These are phyloP conservation scores for Amaranthus hypochondriacus DNA, from an alignment of 148 eudicot genomes.

Conservation along the genomic window DNA sequence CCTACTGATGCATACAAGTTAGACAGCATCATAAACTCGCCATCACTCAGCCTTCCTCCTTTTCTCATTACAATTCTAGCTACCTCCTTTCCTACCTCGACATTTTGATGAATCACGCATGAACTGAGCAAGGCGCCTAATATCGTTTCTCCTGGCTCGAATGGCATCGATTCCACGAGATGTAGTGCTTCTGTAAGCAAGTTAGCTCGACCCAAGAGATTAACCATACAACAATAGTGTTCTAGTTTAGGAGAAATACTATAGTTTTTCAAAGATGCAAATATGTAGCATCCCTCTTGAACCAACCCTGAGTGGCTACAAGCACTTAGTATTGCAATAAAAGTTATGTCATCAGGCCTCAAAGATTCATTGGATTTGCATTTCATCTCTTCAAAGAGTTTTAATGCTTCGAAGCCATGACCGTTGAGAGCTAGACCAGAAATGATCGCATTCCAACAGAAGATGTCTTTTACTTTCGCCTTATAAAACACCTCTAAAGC, in stretches of 20 bases:
- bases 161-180: conserved; percentile 41
- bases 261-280: conserved; percentile 40
- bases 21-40: conserved; percentile 41
- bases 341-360: conserved; percentile 47
- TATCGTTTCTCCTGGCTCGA: conserved; percentile 31
- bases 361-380: conserved; percentile 25
- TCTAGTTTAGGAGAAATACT: conserved; percentile 38
- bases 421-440: conserved; percentile 25
- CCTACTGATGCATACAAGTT: conserved; percentile 45
- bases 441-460: conserved; percentile 21
- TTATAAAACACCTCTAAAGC: conserved; percentile 20
- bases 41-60: conserved; percentile 34
- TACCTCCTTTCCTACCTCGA: conserved; percentile 25
- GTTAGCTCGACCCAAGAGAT: conserved; percentile 56
- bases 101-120: conserved; percentile 37
- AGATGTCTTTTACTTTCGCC: conserved; percentile 12
- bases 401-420: conserved; percentile 23
- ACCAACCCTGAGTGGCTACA: conserved; percentile 60
- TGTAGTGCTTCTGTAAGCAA: conserved; percentile 39
- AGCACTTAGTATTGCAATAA: conserved; percentile 49
- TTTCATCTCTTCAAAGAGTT: conserved; percentile 39
- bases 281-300: conserved; percentile 40
- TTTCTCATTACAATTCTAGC: conserved; percentile 33
- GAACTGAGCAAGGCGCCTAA: conserved; percentile 51
- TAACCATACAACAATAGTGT: conserved; percentile 62